Evolutionary conservation across 192 early-diverging fungal genomes (phyloP), one percentile per base, ranked within the genome.

Genomic region (Rhizophlyctis rosea): DNA sequence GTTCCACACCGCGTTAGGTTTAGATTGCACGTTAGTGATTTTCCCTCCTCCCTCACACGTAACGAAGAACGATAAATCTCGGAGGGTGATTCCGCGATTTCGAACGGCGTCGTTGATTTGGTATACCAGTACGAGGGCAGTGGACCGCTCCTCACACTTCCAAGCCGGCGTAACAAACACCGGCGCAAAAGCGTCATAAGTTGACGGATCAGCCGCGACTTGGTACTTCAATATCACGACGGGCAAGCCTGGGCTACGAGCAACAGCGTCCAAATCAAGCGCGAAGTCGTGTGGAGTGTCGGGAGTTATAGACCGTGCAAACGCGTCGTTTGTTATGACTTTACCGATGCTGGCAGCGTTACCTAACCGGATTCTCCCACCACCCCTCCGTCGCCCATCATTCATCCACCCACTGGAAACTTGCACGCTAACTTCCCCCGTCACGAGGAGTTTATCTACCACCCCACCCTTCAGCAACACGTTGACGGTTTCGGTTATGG

Each of bases 401-500:
- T n/a, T n/a, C n/a, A n/a, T n/a, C n/a, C n/a, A n/a, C n/a, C n/a
- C n/a, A n/a, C n/a, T n/a, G n/a, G n/a, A 23, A 9, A 16, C 14
- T 16, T 24, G 32, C 14, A n/a, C 14, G 35, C 49, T 32, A 14
- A 79, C 62, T 29, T 75, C 77, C 16, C 77, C 77, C 47, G 63
- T 75, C 36, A 79, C n/a, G 28, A 75, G 48, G 16, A 79, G 54
- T 39, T 74, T 75, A 23, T 79, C 77, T 29, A 79, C 69, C 9
- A 28, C 51, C 28, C 65, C 62, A 16, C 57, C 64, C 34, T 57
- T 50, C 28, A 79, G 31, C 5, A 79, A 33, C 3, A 73, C 72
- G 54, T 79, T 75, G 5, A 75, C 61, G 24, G 65, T 72, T 59
- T 79, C 77, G 1, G 62, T 39, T n/a, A 79, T 56, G 14, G 51